A percentile compares a stretch with the other conserved stretches of the same genome.
Conservation (phyloP, 768 basidiomycete species). For the Leccinum obscurum region DNA sequence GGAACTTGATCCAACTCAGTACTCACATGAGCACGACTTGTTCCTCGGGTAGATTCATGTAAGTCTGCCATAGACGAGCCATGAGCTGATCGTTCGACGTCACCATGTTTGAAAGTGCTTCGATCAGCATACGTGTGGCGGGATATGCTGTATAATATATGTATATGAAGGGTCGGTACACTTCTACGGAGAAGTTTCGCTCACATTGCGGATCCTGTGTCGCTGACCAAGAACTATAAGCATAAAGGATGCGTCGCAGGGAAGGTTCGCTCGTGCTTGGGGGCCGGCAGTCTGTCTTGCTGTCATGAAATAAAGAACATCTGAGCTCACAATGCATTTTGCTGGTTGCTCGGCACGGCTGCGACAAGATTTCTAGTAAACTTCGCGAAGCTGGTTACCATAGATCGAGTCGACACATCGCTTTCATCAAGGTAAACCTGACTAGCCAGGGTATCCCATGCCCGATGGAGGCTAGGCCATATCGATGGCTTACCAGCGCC, state of each 20-base stretch:
- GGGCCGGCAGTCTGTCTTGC: slow-evolving; percentile 5
- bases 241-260: slow-evolving; percentile 65
- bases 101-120: slow-evolving; percentile 82
- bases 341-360: slow-evolving; percentile 71
- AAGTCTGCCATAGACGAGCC: slow-evolving; percentile 60
- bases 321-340: slow-evolving; percentile 63
- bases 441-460: slow-evolving; percentile 47
- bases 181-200: slow-evolving; percentile 17
- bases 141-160: slow-evolving; percentile 48
- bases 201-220: slow-evolving; percentile 63
- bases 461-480: slow-evolving; percentile 53
- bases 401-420: slow-evolving; percentile 35
- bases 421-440: slow-evolving; percentile 38
- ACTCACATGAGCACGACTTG: slow-evolving; percentile 73
- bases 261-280: slow-evolving; percentile 68
- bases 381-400: slow-evolving; percentile 59
- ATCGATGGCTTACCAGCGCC: slow-evolving; percentile 44
- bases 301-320: background rate
- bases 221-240: slow-evolving; percentile 75
- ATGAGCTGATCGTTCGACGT: slow-evolving; percentile 66
- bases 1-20: slow-evolving; percentile 14
- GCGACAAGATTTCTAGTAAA: slow-evolving; percentile 87
- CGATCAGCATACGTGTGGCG: slow-evolving; percentile 65
- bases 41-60: slow-evolving; percentile 69
- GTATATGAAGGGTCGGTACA: background rate